Base-by-base conservation (phyloP, 305 asterid species). In the Fraxinus sp. region DNA sequence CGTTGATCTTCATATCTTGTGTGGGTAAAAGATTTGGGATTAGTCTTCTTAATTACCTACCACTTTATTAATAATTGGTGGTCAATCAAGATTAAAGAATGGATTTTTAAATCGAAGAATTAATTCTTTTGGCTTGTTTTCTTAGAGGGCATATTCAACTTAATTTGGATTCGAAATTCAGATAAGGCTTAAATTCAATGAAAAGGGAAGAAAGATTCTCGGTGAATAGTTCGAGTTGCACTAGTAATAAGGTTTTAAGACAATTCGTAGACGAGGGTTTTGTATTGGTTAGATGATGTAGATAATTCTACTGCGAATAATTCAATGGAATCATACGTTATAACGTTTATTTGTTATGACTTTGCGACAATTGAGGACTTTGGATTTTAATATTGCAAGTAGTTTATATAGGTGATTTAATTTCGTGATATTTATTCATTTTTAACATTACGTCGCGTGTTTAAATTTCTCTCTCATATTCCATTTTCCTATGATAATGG, bases 91-190 rank as follows among this genome's bases (percentile, higher is more conserved):
- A 59, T 59, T 59, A 20, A 62, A 32, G 37, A 79, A 41, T 14
- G 20, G 20, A 62, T 41, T 68, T 41, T 80, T 16, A 70, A 77
- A 80, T 80, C 78, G 22, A 64, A 80, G 77, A 39, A 39, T 7
- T 68, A 66, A 3, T 41, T 39, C 1, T 68, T 26, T 59, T 59
- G 26, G 22, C 70, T 20, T 59, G 32, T 64, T 8, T 66, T 8
- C 13, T 20, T 62, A 5, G 26, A 20, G 0, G 14, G 6, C 11
- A 8, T 62, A 9, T 22, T 22, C 16, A 62, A 22, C 33, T 62
- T 22, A 62, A 62, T 20, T 20, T 62, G 32, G 26, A 22, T 62
- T 22, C 2, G 26, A 24, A 62, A 0, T 20, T 22, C 22, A 59
- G 22, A 59, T 20, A 20, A 5, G 26, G 32, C 4, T 24, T 22